Percentiles rank a stretch among this genome's conserved stretches.
These are phyloP conservation scores for Sugiyamaella neomexicana DNA, from an alignment of 1,139 yeast species.

Conservation along the genomic window DNA sequence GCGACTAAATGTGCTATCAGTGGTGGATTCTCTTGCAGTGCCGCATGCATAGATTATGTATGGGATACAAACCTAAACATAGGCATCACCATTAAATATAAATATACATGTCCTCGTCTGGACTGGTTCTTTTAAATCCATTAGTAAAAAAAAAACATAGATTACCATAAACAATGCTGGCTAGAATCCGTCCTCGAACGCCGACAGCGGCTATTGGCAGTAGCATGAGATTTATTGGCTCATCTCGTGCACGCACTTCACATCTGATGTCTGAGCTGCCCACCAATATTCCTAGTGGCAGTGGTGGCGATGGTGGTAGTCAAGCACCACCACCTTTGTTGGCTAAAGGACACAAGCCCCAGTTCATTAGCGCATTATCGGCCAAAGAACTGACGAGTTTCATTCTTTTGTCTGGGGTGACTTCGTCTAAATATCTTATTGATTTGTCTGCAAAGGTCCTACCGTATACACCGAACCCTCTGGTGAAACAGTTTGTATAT, in stretches of 20 bases:
- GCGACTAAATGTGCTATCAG: not conserved
- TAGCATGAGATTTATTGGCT: slow-evolving; percentile 14
- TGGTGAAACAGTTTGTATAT: slow-evolving; percentile 73
- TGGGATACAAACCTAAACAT: not conserved
- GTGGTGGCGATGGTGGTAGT: not conserved
- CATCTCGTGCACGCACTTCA: slow-evolving; percentile 18
- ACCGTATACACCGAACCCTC: slow-evolving; percentile 58
- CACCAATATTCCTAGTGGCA: not conserved
- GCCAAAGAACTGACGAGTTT: slow-evolving; percentile 33
- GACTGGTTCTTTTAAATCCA: too few species aligned
- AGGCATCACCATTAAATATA: too few species aligned
- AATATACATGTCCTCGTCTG: too few species aligned
- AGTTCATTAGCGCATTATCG: slow-evolving; percentile 30
- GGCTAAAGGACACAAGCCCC: slow-evolving; percentile 13
- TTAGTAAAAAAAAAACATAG: too few species aligned
- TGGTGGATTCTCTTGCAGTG: not conserved
- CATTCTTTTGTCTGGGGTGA: slow-evolving; percentile 38
- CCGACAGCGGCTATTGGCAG: not conserved
- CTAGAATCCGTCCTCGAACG: not conserved
- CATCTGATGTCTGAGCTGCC: not conserved
- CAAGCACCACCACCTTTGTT: not conserved
- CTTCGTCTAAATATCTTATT: slow-evolving; percentile 39
- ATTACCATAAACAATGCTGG: not conserved
- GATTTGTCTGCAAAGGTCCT: slow-evolving; percentile 38
- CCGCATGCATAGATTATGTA: not conserved